Evolutionary conservation across 176 grass and related monocot species (phyloP).

Genomic region (Aegilops sharonensis): DNA sequence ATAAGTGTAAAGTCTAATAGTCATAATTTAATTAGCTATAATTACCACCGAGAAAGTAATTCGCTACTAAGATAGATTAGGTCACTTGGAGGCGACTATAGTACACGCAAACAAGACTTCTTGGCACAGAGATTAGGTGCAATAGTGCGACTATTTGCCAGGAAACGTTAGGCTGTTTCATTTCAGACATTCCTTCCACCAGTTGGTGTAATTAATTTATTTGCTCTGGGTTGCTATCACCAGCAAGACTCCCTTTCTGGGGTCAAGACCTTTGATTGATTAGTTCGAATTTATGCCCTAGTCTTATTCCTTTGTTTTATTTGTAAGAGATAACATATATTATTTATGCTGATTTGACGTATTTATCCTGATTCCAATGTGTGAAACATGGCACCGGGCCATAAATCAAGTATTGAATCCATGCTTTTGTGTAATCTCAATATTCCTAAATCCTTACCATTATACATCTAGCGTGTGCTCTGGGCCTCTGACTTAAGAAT

Average conservation of each 20-base stretch:
- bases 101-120: conserved; percentile 35
- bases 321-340: neutral
- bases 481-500: neutral
- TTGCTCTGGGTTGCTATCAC: conserved; percentile 27
- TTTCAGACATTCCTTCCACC: conserved; percentile 34
- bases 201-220: conserved; percentile 22
- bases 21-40: neutral
- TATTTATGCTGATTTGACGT: conserved; percentile 15
- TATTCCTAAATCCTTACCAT: neutral
- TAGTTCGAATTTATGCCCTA: conserved; percentile 30
- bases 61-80: conserved; percentile 6
- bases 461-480: neutral
- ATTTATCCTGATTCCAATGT: conserved; percentile 21
- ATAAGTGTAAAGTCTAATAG: neutral
- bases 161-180: conserved; percentile 27
- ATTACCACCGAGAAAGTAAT: conserved; percentile 34
- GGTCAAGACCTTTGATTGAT: conserved; percentile 37
- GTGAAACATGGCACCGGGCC: conserved; percentile 8
- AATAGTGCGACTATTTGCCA: neutral
- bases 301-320: conserved; percentile 1
- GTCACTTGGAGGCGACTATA: conserved; percentile 16
- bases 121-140: conserved; percentile 45
- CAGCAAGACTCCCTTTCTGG: conserved; percentile 29
- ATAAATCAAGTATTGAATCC: neutral
- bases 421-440: neutral